Base-by-base conservation (phyloP, 2,329 filamentous ascomycete species). In the Zasmidium citrigriseum region DNA sequence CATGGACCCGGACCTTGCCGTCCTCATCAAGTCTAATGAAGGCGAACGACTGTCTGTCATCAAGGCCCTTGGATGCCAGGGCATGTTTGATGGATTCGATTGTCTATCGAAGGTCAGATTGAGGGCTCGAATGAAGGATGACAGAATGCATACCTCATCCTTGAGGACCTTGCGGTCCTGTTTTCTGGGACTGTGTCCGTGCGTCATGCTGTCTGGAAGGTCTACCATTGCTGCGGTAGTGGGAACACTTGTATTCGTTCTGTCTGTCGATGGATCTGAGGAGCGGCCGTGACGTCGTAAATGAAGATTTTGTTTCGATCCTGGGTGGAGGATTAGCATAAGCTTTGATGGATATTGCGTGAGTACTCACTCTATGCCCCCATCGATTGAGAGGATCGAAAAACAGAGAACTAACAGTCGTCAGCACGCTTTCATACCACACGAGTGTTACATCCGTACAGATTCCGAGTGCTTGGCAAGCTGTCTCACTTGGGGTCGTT, bases 51-150 rank as follows among this genome's bases (percentile, higher is more conserved):
- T 56, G 27, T 51, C 27, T 16, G 20, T 52, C 22, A 14, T 52
- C 49, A 18, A 52, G 44, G 20, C 50, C 50, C 3, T 46, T n/a
- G 23, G 41, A 21, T 21, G 48, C 48, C 2, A 52, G 49, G 11
- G 55, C 55, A 53, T 57, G 23, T 25, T 44, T 46, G 49, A 57
- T 45, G 4, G 50, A 52, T 12, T 49, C 21, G 16, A 49, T 27
- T 5, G 47, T 45, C 50, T n/a, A 22, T 20, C 16, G 18, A n/a
- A 4, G 7, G 34, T 41, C 34, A 41, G 34, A 4, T n/a, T 16
- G 7, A 16, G 12, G 14, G 4, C 34, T 41, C 34, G 18, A 4
- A 41, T 11, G 7, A 41, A 14, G 7, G 12, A n/a, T n/a, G 12
- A 10, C 14, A 7, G 16, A n/a, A 9, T n/a, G 18, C 34, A 41